Base-by-base conservation (phyloP, 2,329 filamentous ascomycete species). In the Aspergillus sergii region DNA sequence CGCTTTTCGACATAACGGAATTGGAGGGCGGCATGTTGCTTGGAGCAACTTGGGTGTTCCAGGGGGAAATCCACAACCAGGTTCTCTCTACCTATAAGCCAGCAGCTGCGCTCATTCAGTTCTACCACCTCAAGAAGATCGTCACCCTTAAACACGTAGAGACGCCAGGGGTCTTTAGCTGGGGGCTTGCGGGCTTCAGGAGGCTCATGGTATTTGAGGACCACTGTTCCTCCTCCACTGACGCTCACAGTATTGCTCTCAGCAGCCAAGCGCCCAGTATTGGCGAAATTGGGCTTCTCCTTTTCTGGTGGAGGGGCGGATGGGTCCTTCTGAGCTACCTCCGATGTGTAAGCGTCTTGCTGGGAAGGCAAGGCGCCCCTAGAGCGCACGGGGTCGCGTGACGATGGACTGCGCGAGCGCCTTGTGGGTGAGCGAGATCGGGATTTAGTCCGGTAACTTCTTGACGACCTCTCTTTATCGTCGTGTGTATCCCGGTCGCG, bases 201-300 rank as follows among this genome's bases (percentile, higher is more conserved):
- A 1, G 95, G 95, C 79, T 99, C 95, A 80, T 97, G 92, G 78
- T 99, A 99, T 82, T 98, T 98, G 54, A 99, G 86, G 3, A 92
- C 88, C 60, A 97, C 89, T 26, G 86, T 85, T 62, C 92, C 92
- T 71, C 92, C 92, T 71, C 76, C 77, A 43, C 71, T 69, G 11
- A 78, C 74, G 23, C 87, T 87, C 66, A 96, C 88, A 9, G 88
- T 88, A 76, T 99, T 98, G 58, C 93, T 93, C 67, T 93, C 93
- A 51, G 93, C 92, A 3, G 95, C 95, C 21, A 99, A 84, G 9
- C 91, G 83, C 32, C 95, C 95, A 0, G 93, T 93, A 39, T 84
- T 87, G 23, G 86, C 87, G 78, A 91, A 96, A 78, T 97, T 99
- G 46, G 94, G 91, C 77, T 93, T 94, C 76, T 98, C 90, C 73